Evolutionary conservation across 2,329 filamentous ascomycete species (phyloP).

Genomic region (Coleophoma cylindrospora): DNA sequence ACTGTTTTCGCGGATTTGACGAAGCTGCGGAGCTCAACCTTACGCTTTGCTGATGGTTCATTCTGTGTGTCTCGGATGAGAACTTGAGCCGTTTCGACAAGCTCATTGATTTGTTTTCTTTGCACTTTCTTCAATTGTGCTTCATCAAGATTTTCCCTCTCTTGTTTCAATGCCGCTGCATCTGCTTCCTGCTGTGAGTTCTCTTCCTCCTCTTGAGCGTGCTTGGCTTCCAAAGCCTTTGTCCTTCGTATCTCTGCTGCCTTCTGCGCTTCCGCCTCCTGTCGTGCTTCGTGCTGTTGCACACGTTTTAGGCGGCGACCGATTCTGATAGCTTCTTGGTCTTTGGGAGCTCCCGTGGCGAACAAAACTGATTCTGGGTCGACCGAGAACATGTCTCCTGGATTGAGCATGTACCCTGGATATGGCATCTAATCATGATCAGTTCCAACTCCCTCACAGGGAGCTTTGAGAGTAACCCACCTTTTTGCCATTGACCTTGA

Average conservation of each 20-base stretch:
- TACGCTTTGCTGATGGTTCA: constrained; percentile 62
- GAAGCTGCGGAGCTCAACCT: constrained; percentile 72
- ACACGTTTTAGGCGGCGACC: constrained; percentile 12
- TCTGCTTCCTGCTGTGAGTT: constrained; percentile 14
- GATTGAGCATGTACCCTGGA: constrained; percentile 90
- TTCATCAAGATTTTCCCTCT: constrained; percentile 7
- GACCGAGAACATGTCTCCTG: constrained; percentile 97
- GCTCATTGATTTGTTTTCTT: constrained; percentile 37
- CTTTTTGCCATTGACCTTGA: constrained; percentile 96
- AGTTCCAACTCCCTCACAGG: constrained; percentile 6
- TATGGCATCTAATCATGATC: constrained; percentile 69
- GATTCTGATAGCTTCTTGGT: constrained; percentile 20
- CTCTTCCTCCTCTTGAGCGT: constrained; percentile 12
- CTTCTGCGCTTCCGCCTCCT: constrained; percentile 8
- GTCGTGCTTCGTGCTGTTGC: constrained; percentile 5
- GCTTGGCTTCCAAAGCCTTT: constrained; percentile 8
- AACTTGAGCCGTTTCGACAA: constrained; percentile 53
- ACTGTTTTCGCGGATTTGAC: constrained; percentile 40
- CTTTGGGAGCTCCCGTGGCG: constrained; percentile 74
- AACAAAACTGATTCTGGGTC: constrained; percentile 83
- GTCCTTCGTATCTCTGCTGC: constrained; percentile 8
- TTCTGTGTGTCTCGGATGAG: constrained; percentile 47
- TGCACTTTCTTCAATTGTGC: constrained; percentile 26
- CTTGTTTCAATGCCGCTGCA: constrained; percentile 2
- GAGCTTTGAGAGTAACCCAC: constrained; percentile 38